Base-by-base conservation (phyloP, 345 rosid species). In the Murraya koenigii region DNA sequence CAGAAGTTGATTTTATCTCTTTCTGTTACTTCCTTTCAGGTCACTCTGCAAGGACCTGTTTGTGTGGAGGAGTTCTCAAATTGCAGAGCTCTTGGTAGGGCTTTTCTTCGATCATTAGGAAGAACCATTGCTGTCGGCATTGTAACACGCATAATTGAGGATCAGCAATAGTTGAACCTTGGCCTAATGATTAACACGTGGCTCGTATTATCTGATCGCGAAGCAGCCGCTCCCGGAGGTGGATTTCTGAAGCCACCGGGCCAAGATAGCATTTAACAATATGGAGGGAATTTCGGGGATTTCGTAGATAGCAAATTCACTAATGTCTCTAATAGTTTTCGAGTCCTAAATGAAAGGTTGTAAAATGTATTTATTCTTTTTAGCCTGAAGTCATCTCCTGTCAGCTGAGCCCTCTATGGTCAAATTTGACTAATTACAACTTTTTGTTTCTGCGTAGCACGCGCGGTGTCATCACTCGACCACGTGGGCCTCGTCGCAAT, bases 71-170 rank as follows among this genome's bases (percentile, higher is more conserved):
- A 90, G 82, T 96, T 82, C 75, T 85, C 90, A 1, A 93, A 78
- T 76, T 82, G 95, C 79, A 90, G 83, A 87, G 90, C 97, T 72
- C 94, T 96, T 19, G 98, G 98, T 39, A 94, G 98, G 83, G 97
- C 86, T 65, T 94, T 87, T 84, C 85, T 94, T 65, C 86, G 98
- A 88, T 84, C 92, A 33, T 78, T 75, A 35, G 98, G 98, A n/a
- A 90, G 95, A 83, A 94, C 98, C 10, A 79, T 91, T 1, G 98
- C 94, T 1, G 80, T 90, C 58, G 98, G 97, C 10, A 79, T 90
- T 44, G 85, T 94, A 59, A 88, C 93, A 79, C 83, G 89, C 81
- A 78, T 91, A 72, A 85, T 92, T 8, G 87, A 88, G 77, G 88
- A 93, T 60, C 81, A 70, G 67, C 65, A 13, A 54, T 76, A 66